Conservation (phyloP, 257 asterid species). For the Forsythia viridissima region DNA sequence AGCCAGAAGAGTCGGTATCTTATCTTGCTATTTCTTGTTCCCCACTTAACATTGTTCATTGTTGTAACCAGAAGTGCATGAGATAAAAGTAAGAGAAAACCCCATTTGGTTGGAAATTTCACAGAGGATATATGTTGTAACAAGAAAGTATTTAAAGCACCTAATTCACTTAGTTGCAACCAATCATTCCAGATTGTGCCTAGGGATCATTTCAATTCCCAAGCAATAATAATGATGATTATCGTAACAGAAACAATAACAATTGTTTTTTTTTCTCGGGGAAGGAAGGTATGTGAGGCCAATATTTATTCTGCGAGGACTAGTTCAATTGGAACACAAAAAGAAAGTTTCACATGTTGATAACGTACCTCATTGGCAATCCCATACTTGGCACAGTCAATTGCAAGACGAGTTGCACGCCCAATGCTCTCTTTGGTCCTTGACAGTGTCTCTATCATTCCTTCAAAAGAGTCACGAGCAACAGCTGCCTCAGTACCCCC, state of each 20-base stretch:
- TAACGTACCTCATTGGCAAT: constrained; percentile 81
- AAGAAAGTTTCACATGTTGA: constrained; percentile 18
- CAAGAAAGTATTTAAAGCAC: not conserved
- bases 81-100: not conserved
- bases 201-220: not conserved
- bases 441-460: constrained; percentile 97
- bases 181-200: not conserved
- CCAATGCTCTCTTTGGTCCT: constrained; percentile 99
- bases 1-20: not conserved
- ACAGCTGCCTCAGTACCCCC: constrained; percentile 98
- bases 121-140: not conserved
- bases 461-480: constrained; percentile 99
- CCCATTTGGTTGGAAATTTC: not conserved
- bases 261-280: not conserved
- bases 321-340: constrained; percentile 2
- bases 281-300: not conserved
- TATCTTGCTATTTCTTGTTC: not conserved
- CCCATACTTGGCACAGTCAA: constrained; percentile 97
- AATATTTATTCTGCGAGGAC: constrained; percentile 1
- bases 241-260: not conserved
- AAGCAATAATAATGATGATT: not conserved
- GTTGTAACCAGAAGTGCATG: not conserved
- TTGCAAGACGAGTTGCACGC: constrained; percentile 98
- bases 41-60: not conserved
- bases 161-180: not conserved